Evolutionary conservation across 495 filamentous ascomycete genomes (phyloP).

Genomic region (Corynascus novoguineensis): DNA sequence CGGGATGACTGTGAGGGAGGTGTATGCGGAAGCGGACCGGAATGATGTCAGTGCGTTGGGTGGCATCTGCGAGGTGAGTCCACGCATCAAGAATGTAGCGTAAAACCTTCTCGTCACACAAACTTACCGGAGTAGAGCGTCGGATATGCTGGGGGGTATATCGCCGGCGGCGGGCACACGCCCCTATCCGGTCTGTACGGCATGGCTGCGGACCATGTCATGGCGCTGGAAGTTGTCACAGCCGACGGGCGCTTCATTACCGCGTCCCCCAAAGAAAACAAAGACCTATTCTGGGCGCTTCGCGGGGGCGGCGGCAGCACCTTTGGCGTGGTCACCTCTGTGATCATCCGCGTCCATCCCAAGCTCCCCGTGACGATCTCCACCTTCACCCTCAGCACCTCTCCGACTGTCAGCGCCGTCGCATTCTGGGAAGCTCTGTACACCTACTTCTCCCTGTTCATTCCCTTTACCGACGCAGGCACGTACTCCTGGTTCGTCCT

Average conservation of each 20-base stretch:
- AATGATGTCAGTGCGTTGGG: constrained; percentile 6
- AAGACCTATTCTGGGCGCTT: constrained; percentile 59
- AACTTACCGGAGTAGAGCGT: constrained; percentile 32
- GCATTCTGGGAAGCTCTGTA: constrained; percentile 52
- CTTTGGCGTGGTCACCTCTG: constrained; percentile 50
- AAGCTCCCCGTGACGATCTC: constrained; percentile 24
- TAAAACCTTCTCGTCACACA: background rate
- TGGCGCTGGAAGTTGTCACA: constrained; percentile 51
- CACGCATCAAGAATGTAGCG: too few species aligned
- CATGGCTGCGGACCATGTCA: constrained; percentile 47
- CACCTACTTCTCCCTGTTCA: constrained; percentile 30
- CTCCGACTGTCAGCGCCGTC: constrained; percentile 25
- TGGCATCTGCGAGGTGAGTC: background rate
- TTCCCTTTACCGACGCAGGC: constrained; percentile 34
- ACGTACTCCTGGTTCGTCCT: constrained; percentile 39
- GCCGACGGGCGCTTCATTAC: constrained; percentile 53
- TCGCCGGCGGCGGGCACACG: constrained; percentile 48
- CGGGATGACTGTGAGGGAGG: constrained; percentile 35
- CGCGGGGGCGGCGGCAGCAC: constrained; percentile 51
- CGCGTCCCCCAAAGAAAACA: constrained; percentile 42
- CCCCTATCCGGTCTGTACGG: constrained; percentile 33
- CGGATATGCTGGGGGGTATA: constrained; percentile 48
- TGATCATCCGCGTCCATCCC: constrained; percentile 39
- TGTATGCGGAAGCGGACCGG: constrained; percentile 45
- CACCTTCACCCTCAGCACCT: constrained; percentile 16